phyloP scores from a whole-genome alignment of 768 basidiomycete species.

The Podaxis rugospora region DNA sequence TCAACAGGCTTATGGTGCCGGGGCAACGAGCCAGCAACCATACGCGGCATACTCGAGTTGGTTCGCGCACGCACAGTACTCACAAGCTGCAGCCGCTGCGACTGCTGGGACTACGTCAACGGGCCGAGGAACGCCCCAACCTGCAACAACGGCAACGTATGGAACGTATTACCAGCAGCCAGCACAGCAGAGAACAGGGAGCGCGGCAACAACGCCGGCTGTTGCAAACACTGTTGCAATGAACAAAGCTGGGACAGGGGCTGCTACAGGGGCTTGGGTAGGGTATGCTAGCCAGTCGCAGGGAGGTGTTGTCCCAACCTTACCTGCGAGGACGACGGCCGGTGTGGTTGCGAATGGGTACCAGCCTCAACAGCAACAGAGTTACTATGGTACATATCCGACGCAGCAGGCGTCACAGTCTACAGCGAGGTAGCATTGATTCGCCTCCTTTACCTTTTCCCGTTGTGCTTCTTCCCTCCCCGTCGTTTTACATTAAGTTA shows the following conservation, averaged over 20 bases:
- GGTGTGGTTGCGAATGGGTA: slow-evolving; percentile 16
- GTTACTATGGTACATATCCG: slow-evolving; percentile 25
- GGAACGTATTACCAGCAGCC: slow-evolving; percentile 22
- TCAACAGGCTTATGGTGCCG: slow-evolving; percentile 29
- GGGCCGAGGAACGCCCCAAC: slow-evolving; percentile 25
- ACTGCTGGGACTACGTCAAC: slow-evolving; percentile 20
- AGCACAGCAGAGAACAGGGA: slow-evolving; percentile 7
- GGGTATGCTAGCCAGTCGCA: slow-evolving; percentile 4
- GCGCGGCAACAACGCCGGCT: slow-evolving; percentile 32
- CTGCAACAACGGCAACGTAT: slow-evolving; percentile 23
- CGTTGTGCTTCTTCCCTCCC: slow-evolving; percentile 9
- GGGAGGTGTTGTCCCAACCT: slow-evolving; percentile 20
- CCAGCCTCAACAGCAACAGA: slow-evolving; percentile 17
- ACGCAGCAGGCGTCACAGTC: slow-evolving; percentile 16
- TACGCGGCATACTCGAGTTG: slow-evolving; percentile 30
- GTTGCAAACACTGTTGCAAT: slow-evolving; percentile 51
- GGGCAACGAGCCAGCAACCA: slow-evolving; percentile 27
- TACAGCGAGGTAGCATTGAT: slow-evolving; percentile 18
- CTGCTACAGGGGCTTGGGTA: slow-evolving; percentile 13
- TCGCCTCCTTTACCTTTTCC: slow-evolving; percentile 4
- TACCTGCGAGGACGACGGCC: slow-evolving; percentile 24
- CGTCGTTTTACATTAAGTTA: slow-evolving; percentile 11
- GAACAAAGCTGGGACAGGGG: slow-evolving; percentile 11
- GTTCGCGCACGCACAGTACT: slow-evolving; percentile 27
- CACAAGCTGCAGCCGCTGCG: slow-evolving; percentile 18